These are phyloP conservation scores for Penicillium arizonense DNA, from an alignment of 495 filamentous ascomycete genomes.

Conservation along the genomic window DNA sequence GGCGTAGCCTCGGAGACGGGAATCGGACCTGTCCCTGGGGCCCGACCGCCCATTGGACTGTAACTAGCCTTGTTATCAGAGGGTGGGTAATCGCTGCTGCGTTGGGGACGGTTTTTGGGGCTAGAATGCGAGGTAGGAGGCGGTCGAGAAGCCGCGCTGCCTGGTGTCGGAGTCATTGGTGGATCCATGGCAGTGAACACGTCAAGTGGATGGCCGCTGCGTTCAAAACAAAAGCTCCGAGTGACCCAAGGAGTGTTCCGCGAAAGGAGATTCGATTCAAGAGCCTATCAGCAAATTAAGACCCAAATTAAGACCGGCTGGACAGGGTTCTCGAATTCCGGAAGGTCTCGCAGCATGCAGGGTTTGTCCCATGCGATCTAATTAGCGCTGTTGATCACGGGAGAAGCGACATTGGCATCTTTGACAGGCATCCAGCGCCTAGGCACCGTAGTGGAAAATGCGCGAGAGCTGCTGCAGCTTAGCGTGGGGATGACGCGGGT, in stretches of 20 bases:
- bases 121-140: constrained; percentile 14
- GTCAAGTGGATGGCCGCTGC: background rate
- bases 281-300: constrained; percentile 3
- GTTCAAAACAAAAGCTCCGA: background rate
- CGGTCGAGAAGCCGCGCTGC: constrained; percentile 5
- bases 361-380: constrained; percentile 3
- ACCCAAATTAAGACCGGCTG: background rate
- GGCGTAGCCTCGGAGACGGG: constrained; percentile 18
- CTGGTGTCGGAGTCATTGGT: constrained; percentile 15
- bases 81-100: constrained; percentile 21
- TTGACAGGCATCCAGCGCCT: constrained; percentile 7
- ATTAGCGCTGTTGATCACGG: constrained; percentile 10
- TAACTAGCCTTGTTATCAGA: constrained; percentile 20
- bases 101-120: constrained; percentile 11
- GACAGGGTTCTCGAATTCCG: background rate
- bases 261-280: background rate
- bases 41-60: constrained; percentile 20
- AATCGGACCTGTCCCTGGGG: constrained; percentile 12
- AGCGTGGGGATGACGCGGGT: constrained; percentile 24
- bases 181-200: constrained; percentile 14
- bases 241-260: background rate
- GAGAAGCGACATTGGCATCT: constrained; percentile 6
- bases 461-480: constrained; percentile 9
- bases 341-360: background rate
- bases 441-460: constrained; percentile 5